Evolutionary conservation across 2,329 filamentous ascomycete genomes (phyloP), one percentile per base, ranked within the genome.

Genomic region (Herpotrichia juniperi): DNA sequence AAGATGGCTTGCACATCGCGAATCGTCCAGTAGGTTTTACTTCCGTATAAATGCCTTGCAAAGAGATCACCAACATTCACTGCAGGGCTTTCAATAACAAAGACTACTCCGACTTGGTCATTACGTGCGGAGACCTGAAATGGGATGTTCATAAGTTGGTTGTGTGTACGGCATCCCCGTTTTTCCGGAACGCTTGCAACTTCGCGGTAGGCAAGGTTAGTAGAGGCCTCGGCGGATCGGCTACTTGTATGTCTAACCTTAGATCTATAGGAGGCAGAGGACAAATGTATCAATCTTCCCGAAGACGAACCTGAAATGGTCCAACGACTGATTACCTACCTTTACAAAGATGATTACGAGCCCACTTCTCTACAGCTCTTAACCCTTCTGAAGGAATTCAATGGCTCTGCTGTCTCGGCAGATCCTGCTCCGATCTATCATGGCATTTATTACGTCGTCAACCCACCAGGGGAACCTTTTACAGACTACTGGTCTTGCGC

Each of bases 281-380:
- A 57, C 4, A 44, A 42, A 24, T 19, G 40, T 3, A 58, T 64
- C 21, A n/a, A 58, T 22, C 46, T 64, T 25, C 53, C 51, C 3
- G 53, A 59, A 14, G 60, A 62, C 17, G 57, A 64, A 6, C 62
- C 62, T 4, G 52, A 58, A 7, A 64, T 61, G 45, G 54, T 61
- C 24, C 49, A 56, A 22, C 56, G 59, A 16, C 43, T 65, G 25
- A 45, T 65, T 9, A n/a, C 54, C 3, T 64, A 56, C 34, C 37
- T 62, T 24, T 66, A 66, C 34, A 12, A 54, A 8, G 53, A 46
- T n/a, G 58, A 63, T 31, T 66, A 64, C 16, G 57, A 59, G 12
- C 57, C 61, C n/a, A 49, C 31, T n/a, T 12, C 30, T 16, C 35
- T 39, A 2, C 5, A 9, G 12, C 16, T 34, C 8, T 21, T 48